Base-by-base conservation (phyloP, 345 rosid species). In the Eucalyptus shirleyi region DNA sequence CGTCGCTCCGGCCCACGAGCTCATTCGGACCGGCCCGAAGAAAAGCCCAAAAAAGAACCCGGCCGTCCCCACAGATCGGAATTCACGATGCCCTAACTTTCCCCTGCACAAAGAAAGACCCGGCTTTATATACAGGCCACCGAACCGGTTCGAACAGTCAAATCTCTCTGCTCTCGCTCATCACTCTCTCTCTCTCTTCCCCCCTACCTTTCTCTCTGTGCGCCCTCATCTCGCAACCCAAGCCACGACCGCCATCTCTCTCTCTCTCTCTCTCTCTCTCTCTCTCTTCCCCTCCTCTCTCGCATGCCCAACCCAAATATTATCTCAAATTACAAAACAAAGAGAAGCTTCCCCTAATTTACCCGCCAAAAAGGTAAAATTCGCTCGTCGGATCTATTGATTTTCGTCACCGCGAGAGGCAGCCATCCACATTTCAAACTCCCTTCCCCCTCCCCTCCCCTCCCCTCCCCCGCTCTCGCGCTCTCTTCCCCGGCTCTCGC, bases 341-440 rank as follows among this genome's bases (percentile, higher is more conserved):
- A 40, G 83, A 11, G 47, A 30, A 77, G 83, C 47, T 77, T 69
- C 82, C 23, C 40, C 44, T 69, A 86, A 88, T 90, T 93, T 93
- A 92, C 94, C 93, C 94, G 93, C 95, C 94, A 92, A 93, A 91
- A 91, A 88, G 67, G 83, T 77, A 40, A 37, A 72, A 77, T 77
- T 77, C 24, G 42, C 83, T 77, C 83, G 28, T 77, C 83, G 83
- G 83, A 77, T 77, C 47, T 77, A 21, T 37, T 40, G 83, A 40
- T 77, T 77, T 77, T 40, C 13, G 83, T 42, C 30, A 21, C 47
- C 14, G 45, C 23, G 45, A 69, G 42, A 37, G 23, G 23, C 23
- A 13, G 24, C 5, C 24, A 2, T 19, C 59, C 59, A 24, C 34
- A 30, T 89, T 69, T 51, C 49, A 72, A 89, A 87, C 45, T 72